Conservation (phyloP, 2,329 filamentous ascomycete genomes). For the Sporothrix variecibatus region DNA sequence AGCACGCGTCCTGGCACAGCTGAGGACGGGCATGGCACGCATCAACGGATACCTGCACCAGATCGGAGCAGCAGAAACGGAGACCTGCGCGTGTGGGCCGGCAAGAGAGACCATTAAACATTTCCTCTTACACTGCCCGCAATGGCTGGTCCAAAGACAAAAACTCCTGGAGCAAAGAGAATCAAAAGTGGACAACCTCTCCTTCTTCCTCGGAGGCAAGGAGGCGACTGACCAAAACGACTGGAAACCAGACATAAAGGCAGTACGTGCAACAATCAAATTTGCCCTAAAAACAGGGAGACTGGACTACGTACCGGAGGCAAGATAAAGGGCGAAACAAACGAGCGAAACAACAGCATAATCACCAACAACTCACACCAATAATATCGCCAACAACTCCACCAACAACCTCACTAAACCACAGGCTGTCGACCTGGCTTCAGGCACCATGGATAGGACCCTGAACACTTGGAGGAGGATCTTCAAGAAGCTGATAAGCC, state of each 20-base stretch:
- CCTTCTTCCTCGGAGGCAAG: conserved; percentile 7
- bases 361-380: too few relatives aligned
- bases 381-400: not conserved
- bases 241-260: not conserved
- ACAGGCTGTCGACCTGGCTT: not conserved
- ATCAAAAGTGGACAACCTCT: not conserved
- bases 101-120: not conserved
- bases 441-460: not conserved
- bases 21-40: not conserved
- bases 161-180: not conserved
- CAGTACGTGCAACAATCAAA: not conserved
- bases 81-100: not conserved
- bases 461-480: not conserved
- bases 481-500: not conserved
- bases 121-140: not conserved
- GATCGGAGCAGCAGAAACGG: not conserved
- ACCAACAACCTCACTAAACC: not conserved
- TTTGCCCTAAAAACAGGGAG: not conserved
- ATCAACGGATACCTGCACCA: not conserved
- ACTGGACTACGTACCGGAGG: not conserved
- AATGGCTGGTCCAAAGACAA: not conserved
- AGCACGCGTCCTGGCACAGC: not conserved
- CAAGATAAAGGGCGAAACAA: not conserved
- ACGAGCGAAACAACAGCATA: not conserved
- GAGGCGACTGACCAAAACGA: not conserved